phyloP scores from a whole-genome alignment of 73 alveolate species.

The Blepharisma stoltei region DNA sequence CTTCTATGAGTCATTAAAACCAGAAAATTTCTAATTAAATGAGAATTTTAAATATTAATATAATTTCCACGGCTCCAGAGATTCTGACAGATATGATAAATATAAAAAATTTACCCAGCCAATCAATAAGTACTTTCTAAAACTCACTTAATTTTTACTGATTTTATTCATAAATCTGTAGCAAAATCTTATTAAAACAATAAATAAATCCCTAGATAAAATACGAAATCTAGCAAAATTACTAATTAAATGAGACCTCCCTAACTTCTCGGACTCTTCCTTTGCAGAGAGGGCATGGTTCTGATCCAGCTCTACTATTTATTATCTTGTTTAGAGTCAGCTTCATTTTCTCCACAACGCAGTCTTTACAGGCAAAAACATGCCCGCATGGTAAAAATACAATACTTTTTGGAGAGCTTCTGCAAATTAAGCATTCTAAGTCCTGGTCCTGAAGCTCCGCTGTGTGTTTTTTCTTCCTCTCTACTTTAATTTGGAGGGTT shows the following conservation, averaged over 20 bases:
- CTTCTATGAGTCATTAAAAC: no score
- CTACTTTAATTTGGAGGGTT: background rate
- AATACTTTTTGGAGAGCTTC: background rate
- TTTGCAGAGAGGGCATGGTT: background rate
- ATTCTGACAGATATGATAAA: no score
- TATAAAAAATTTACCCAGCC: no score
- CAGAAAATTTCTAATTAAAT: no score
- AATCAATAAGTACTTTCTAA: no score
- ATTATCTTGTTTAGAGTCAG: background rate
- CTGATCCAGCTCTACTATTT: background rate
- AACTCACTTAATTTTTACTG: no score
- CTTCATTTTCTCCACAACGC: background rate
- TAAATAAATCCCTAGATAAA: no score
- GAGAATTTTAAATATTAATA: no score
- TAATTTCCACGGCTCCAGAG: no score
- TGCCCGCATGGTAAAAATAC: constrained; percentile 5
- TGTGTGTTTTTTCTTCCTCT: background rate
- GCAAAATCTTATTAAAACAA: no score
- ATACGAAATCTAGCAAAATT: no score
- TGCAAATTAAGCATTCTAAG: background rate
- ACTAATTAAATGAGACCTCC: background rate
- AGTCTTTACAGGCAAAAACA: constrained; percentile 5
- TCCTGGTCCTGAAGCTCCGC: background rate
- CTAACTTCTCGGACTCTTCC: background rate
- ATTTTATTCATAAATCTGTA: no score